Evolutionary conservation across 1,284 basidiomycete genomes (phyloP), one percentile per base, ranked within the genome.

Genomic region (Moesziomyces antarcticus): DNA sequence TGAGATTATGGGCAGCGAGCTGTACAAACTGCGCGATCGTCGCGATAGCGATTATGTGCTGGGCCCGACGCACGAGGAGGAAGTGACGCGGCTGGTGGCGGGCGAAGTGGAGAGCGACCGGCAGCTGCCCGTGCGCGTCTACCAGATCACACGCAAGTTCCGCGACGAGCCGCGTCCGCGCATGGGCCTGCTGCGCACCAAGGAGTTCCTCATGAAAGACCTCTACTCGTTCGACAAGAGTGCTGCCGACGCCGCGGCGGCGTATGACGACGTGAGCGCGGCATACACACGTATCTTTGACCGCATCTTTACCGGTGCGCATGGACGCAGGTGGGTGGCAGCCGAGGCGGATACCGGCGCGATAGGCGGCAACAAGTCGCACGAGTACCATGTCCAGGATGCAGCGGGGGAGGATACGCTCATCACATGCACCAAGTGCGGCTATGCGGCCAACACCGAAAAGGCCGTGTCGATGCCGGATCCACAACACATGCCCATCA

Each of bases 131-230:
- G 59, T 85, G 5, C 58, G 77, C 10, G 60, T 85, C 5, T 85
- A 82, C 60, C 85, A 85, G 52, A 77, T 82, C 27, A 78, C 82
- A 1, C 66, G 78, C 48, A 85, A 85, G 65, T 83, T 83, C 55
- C 62, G 85, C 21, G 84, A 85, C 60, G 85, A 85, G 68, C 81
- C 82, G 5, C 48, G 85, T 7, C 84, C 85, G 8, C 62, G 85
- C 5, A 80, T 80, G 60, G 85, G 84, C 1, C 62, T 85, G 10
- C 51, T 85, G 22, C 52, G 85, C 10, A 84, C 84, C 1, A 79
- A 81, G 33, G 83, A 84, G 46, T 85, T 85, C 57, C 46, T 84
- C 6, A 85, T 85, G 85, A 85, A 85, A 49, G 85, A 85, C 48
- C 60, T 85, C 3, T 85, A 85, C 53, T 80, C 84, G 1, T 85